Evolutionary conservation across 805 yeast species (phyloP).

Genomic region (Torulaspora delbrueckii): DNA sequence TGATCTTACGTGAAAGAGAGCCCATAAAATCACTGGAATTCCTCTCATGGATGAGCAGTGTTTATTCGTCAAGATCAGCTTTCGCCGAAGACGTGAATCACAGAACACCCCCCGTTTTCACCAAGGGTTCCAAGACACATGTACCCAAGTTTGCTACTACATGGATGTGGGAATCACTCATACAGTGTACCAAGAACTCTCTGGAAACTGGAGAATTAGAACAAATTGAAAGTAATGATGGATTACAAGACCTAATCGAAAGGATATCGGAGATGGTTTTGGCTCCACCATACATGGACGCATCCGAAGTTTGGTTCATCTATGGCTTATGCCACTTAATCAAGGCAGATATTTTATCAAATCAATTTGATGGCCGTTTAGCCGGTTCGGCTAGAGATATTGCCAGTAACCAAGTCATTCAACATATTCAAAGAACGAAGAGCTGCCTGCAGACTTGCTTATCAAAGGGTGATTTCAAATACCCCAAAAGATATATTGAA

Average conservation of each 20-base stretch:
- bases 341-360: constrained; percentile 25
- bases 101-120: constrained; percentile 28
- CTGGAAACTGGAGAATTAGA: constrained; percentile 4
- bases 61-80: constrained; percentile 23
- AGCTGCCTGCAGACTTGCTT: constrained; percentile 18
- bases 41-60: constrained; percentile 30
- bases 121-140: constrained; percentile 30
- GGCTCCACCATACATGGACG: constrained; percentile 35
- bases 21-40: constrained; percentile 19
- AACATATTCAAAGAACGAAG: constrained; percentile 22
- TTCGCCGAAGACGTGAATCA: constrained; percentile 25
- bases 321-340: constrained; percentile 27
- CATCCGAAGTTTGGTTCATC: constrained; percentile 32
- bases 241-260: constrained; percentile 21
- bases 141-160: constrained; percentile 27
- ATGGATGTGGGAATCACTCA: constrained; percentile 30
- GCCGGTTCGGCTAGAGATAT: constrained; percentile 20
- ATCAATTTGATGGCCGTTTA: constrained; percentile 10
- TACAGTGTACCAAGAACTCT: constrained; percentile 9
- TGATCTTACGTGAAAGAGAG: constrained; percentile 39
- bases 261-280: constrained; percentile 28
- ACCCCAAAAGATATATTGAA: constrained; percentile 20
- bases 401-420: constrained; percentile 22
- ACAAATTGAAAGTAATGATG: constrained; percentile 1
- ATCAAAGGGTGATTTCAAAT: constrained; percentile 19